A percentile compares a stretch with the other conserved stretches of the same genome.
These are phyloP conservation scores for Yueomyces sp. DNA, from an alignment of 1,139 yeast genomes.

Conservation along the genomic window DNA sequence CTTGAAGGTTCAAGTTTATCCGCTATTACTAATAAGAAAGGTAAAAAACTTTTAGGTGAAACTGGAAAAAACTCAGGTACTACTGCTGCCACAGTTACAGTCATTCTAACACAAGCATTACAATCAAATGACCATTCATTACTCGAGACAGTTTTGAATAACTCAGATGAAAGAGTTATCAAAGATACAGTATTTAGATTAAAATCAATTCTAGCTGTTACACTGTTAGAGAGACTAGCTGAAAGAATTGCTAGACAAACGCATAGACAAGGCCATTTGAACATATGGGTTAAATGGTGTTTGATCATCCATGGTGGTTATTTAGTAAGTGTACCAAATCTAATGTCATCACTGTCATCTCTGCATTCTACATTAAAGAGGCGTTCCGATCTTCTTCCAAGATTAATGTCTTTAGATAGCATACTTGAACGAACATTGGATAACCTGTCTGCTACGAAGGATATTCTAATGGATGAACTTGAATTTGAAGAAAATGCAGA, in stretches of 20 bases:
- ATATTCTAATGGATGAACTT: slow-evolving; percentile 27
- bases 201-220: slow-evolving; percentile 61
- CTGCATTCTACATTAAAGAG: slow-evolving; percentile 66
- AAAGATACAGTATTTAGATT: slow-evolving; percentile 59
- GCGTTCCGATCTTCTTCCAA: slow-evolving; percentile 65
- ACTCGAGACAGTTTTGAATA: slow-evolving; percentile 68
- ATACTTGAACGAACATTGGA: slow-evolving; percentile 61
- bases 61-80: slow-evolving; percentile 11
- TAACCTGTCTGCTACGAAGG: slow-evolving; percentile 33
- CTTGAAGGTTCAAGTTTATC: slow-evolving; percentile 19
- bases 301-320: slow-evolving; percentile 84
- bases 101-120: slow-evolving; percentile 57
- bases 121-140: slow-evolving; percentile 60
- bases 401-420: slow-evolving; percentile 73
- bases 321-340: slow-evolving; percentile 52
- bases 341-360: slow-evolving; percentile 55
- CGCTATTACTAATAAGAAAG: slow-evolving; percentile 1
- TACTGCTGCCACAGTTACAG: slow-evolving; percentile 52
- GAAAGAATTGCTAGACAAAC: slow-evolving; percentile 67
- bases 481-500: slow-evolving; percentile 22
- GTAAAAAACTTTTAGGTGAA: slow-evolving; percentile 4
- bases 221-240: slow-evolving; percentile 68
- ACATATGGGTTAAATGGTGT: slow-evolving; percentile 89
- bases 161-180: slow-evolving; percentile 62
- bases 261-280: slow-evolving; percentile 54